Evolutionary conservation across 371 early-diverging fungal species (phyloP), one percentile per base, ranked within the genome.

Genomic region (Mortierella sp.): DNA sequence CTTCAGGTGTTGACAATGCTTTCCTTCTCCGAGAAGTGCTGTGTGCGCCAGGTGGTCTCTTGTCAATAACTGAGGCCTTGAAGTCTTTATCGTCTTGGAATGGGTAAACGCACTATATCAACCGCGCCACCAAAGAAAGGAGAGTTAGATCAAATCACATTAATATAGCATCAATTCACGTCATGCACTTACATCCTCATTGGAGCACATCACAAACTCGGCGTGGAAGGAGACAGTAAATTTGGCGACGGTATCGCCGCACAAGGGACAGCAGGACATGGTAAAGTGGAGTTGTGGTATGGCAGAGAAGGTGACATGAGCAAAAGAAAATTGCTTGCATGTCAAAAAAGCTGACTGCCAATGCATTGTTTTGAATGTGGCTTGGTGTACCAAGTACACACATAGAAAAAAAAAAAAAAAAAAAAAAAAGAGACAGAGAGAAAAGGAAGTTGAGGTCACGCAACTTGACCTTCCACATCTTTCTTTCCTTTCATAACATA

Each of bases 81-180:
- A 70, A 54, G 11, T 39, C 24, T 5, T 40, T 45, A 12, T 74
- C 62, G 32, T 71, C 71, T 12, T 71, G 55, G 43, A 79, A 79
- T 6, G 79, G 79, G 35, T 74, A 79, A 4, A 68, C 30, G 47
- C 79, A 79, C 79, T 79, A 79, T 62, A 79, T 62, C 49, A 4
- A 64, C 40, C 47, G 64, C 40, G 43, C 62, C 63, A 62, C 47
- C n/a, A 37, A 32, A 45, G 58, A 45, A 57, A 37, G 32, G 14
- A 26, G 0, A 35, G 55, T 55, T 49, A 64, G 64, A 49, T n/a
- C 14, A 22, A 9, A 10, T 12, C 8, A 11, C 11, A 18, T 14
- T n/a, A 10, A n/a, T 14, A 39, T 3, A 16, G 11, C 24, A 55
- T 55, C 1, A 12, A 28, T 24, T 11, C 9, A 28, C 1, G 10